These are phyloP conservation scores for Trichoderma harzianum DNA, from an alignment of 2,329 filamentous ascomycete species.

Conservation along the genomic window DNA sequence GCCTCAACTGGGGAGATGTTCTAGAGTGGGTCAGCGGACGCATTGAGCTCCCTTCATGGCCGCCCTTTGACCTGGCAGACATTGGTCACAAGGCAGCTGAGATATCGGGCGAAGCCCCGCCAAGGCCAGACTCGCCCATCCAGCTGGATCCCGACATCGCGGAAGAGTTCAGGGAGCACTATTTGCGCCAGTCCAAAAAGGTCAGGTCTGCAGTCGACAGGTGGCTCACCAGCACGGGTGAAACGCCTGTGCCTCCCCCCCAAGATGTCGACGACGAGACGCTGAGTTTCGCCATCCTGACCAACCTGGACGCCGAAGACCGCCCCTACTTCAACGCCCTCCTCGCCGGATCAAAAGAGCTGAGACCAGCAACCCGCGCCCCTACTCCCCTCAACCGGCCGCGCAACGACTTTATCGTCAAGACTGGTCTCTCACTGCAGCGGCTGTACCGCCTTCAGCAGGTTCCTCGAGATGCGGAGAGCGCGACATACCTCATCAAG, in stretches of 20 bases:
- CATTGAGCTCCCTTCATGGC: constrained; percentile 82
- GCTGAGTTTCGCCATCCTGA: constrained; percentile 87
- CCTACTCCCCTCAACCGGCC: constrained; percentile 66
- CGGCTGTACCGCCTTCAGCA: constrained; percentile 74
- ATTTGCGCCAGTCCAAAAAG: constrained; percentile 86
- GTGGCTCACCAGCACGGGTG: constrained; percentile 80
- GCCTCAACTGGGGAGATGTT: constrained; percentile 92
- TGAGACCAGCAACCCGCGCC: constrained; percentile 57
- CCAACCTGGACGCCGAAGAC: constrained; percentile 72
- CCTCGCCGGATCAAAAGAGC: constrained; percentile 57
- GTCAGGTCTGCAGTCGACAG: constrained; percentile 86
- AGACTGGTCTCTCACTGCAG: constrained; percentile 75
- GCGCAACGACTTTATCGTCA: constrained; percentile 70
- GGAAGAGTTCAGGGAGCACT: constrained; percentile 89
- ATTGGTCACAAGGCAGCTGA: constrained; percentile 60
- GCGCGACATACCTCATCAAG: constrained; percentile 79
- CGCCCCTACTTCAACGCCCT: constrained; percentile 80
- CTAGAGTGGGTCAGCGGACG: constrained; percentile 88
- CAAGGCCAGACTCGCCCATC: constrained; percentile 57
- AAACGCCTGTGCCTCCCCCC: constrained; percentile 69
- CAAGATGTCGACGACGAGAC: constrained; percentile 94
- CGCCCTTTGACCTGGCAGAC: constrained; percentile 72
- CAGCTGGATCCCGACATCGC: constrained; percentile 91
- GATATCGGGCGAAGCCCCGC: constrained; percentile 56
- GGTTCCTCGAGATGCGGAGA: constrained; percentile 79